Evolutionary conservation across 2,329 filamentous ascomycete genomes (phyloP).

Genomic region (Rhynchosporium agropyri): DNA sequence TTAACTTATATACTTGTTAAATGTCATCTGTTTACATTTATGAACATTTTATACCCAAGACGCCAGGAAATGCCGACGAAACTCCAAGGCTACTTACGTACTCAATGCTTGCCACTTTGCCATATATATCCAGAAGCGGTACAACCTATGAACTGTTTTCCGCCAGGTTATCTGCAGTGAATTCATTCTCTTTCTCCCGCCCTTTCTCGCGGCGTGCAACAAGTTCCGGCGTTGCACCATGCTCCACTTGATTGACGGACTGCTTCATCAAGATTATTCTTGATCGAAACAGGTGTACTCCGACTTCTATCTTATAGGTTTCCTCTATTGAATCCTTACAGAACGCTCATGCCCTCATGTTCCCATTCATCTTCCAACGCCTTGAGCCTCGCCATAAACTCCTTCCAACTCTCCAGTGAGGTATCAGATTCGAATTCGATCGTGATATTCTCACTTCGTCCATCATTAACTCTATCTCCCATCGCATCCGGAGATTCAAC

Average conservation of each 20-base stretch:
- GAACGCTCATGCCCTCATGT: conserved; percentile 23
- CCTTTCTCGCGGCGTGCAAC: not conserved
- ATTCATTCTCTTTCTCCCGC: not conserved
- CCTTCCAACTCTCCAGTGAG: conserved; percentile 27
- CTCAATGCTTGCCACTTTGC: conserved; percentile 21
- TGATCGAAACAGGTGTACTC: conserved; percentile 1
- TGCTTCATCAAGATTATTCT: conserved; percentile 7
- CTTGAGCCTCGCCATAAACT: conserved; percentile 30
- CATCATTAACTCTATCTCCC: conserved; percentile 36
- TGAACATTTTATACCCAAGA: conserved; percentile 14
- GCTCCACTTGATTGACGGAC: not conserved
- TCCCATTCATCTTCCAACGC: conserved; percentile 34
- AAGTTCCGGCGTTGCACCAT: conserved; percentile 10
- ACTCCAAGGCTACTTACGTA: conserved; percentile 18
- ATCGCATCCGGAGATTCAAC: conserved; percentile 34
- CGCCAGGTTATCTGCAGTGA: conserved; percentile 5
- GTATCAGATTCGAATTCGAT: conserved; percentile 35
- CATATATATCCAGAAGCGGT: conserved; percentile 1
- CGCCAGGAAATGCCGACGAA: conserved; percentile 25
- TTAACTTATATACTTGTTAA: conserved; percentile 8
- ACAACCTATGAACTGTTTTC: conserved; percentile 14
- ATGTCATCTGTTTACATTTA: conserved; percentile 23
- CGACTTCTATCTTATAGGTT: conserved; percentile 11
- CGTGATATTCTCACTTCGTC: conserved; percentile 35
- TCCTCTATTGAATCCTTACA: conserved; percentile 10